A percentile compares a stretch with the other conserved stretches of the same genome.
phyloP scores from a whole-genome alignment of 768 basidiomycete genomes.

The Mycena filopes region DNA sequence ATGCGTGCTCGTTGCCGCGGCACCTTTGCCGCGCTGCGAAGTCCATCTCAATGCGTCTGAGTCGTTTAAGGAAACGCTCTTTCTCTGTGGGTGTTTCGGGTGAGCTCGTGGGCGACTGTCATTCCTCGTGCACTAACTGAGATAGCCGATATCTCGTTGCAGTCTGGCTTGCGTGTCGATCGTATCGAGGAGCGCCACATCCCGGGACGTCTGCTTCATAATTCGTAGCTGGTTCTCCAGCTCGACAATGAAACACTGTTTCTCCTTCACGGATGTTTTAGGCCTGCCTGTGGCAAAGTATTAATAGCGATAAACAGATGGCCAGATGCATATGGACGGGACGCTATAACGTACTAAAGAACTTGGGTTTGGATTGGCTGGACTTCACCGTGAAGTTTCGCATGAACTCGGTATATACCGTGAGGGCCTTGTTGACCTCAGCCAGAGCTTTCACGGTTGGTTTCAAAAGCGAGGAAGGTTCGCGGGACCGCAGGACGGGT shows the following conservation, averaged over 20 bases:
- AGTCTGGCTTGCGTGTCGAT: too few relatives aligned
- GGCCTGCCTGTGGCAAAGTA: background rate
- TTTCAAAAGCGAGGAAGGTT: too few relatives aligned
- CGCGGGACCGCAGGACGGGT: too few relatives aligned
- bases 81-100: too few relatives aligned
- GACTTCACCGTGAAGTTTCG: background rate
- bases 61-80: background rate
- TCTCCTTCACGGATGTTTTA: background rate
- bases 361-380: background rate
- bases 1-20: background rate
- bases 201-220: background rate
- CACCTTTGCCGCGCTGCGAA: background rate
- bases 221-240: background rate
- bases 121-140: too few relatives aligned
- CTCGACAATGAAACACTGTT: background rate
- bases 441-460: too few relatives aligned
- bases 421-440: too few relatives aligned
- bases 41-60: background rate
- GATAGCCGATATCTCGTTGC: too few relatives aligned
- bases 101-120: too few relatives aligned
- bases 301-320: too few relatives aligned
- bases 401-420: too few relatives aligned
- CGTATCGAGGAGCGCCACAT: too few relatives aligned
- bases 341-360: background rate
- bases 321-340: background rate